These are phyloP conservation scores for Dunaliella primolecta DNA, from an alignment of 139 green algal species.

Conservation along the genomic window DNA sequence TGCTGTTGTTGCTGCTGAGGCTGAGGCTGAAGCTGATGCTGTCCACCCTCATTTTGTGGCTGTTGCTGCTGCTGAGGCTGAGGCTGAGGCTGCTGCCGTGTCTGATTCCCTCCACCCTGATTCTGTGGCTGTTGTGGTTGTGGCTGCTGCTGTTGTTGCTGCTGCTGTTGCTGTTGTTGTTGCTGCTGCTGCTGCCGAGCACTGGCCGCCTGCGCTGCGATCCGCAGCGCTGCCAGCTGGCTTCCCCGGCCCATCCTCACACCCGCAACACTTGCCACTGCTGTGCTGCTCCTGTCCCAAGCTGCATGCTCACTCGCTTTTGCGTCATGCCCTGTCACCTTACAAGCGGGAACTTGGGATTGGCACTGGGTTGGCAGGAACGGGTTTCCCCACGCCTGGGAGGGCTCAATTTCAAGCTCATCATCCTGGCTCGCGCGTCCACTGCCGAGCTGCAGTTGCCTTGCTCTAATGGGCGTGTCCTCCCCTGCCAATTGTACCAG, in stretches of 20 bases:
- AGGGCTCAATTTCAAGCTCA: background rate
- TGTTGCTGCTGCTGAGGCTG: background rate
- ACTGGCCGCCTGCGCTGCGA: background rate
- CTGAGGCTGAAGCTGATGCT: background rate
- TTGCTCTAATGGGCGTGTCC: no score
- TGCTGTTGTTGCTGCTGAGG: background rate
- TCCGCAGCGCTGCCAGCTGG: background rate
- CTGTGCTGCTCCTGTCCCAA: no score
- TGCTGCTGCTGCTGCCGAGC: background rate
- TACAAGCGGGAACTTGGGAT: no score
- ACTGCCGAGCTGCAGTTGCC: no score
- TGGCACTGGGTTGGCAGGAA: background rate
- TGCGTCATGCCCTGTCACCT: no score
- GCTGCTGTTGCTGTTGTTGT: background rate
- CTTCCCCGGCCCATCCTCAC: background rate
- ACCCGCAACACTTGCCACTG: background rate
- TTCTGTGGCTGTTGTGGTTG: background rate
- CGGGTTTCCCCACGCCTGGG: background rate
- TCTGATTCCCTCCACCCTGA: background rate
- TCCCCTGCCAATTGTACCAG: no score
- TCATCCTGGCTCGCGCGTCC: no score
- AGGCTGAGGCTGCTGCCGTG: background rate
- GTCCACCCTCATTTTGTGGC: background rate
- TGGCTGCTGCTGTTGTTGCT: background rate
- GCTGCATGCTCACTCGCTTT: no score